Evolutionary conservation across 2,329 filamentous ascomycete species (phyloP).

Genomic region (Colletotrichum sp.): DNA sequence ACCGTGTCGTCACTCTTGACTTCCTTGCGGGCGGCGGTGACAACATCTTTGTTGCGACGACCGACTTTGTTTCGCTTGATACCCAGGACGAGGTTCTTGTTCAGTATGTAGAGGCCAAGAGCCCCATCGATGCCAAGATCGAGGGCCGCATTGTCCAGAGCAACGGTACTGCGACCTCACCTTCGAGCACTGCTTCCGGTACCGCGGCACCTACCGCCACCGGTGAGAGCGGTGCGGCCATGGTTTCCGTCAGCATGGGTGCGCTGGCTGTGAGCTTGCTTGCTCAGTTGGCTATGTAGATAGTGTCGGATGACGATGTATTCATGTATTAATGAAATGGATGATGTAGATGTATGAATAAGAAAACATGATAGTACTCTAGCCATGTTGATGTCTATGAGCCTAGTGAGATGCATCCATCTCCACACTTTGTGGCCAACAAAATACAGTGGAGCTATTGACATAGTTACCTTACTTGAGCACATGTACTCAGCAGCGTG

Average conservation of each 20-base stretch:
- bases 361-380: background rate
- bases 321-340: background rate
- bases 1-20: slow-evolving; percentile 66
- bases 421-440: too few relatives aligned
- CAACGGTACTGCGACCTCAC: background rate
- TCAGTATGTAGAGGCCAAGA: slow-evolving; percentile 52
- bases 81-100: slow-evolving; percentile 59
- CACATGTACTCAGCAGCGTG: too few relatives aligned
- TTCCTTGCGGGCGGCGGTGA: slow-evolving; percentile 69
- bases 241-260: background rate
- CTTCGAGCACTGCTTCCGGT: background rate
- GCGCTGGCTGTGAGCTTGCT: background rate
- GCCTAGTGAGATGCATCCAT: background rate
- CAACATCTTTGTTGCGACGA: slow-evolving; percentile 55
- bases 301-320: background rate
- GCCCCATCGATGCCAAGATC: slow-evolving; percentile 54
- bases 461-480: too few relatives aligned
- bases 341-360: slow-evolving; percentile 10
- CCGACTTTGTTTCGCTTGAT: slow-evolving; percentile 50
- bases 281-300: background rate
- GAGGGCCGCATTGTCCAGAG: slow-evolving; percentile 47
- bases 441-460: too few relatives aligned
- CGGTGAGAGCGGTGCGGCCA: background rate
- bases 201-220: background rate
- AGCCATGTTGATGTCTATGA: background rate